A percentile compares a stretch with the other conserved stretches of the same genome.
Conservation (phyloP, 331 rosid species). For the Malus hybrid region DNA sequence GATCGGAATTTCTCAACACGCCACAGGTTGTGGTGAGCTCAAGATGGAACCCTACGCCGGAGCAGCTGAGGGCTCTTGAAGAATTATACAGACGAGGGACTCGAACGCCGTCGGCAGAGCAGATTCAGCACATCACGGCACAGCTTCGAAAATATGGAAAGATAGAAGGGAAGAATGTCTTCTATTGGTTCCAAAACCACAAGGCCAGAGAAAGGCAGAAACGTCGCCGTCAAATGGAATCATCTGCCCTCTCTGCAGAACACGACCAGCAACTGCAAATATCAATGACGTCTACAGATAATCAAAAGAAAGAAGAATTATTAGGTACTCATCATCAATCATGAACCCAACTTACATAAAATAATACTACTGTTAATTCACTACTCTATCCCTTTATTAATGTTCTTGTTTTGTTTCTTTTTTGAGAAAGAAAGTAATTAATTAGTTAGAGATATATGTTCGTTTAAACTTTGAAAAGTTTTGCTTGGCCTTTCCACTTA, state of each 20-base stretch:
- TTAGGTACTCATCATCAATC: neutral
- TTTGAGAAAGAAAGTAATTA: neutral
- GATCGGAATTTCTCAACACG: slow-evolving; percentile 10
- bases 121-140: slow-evolving; percentile 70
- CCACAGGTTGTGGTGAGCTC: slow-evolving; percentile 79
- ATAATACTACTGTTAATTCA: neutral
- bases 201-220: slow-evolving; percentile 94
- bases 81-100: slow-evolving; percentile 85
- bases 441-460: neutral
- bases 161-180: slow-evolving; percentile 93
- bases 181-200: slow-evolving; percentile 98
- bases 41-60: slow-evolving; percentile 95
- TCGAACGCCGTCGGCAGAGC: slow-evolving; percentile 87
- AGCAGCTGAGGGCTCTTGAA: slow-evolving; percentile 80
- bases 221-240: slow-evolving; percentile 93
- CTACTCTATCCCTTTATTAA: neutral
- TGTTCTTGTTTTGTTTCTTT: neutral
- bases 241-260: slow-evolving; percentile 5
- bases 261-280: neutral
- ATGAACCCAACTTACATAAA: neutral
- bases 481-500: neutral
- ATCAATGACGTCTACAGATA: slow-evolving; percentile 19
- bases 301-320: slow-evolving; percentile 43
- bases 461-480: neutral
- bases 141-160: slow-evolving; percentile 84